These are phyloP conservation scores for Phytophthora uliginosa DNA, from an alignment of 352 stramenopile species.

Conservation along the genomic window DNA sequence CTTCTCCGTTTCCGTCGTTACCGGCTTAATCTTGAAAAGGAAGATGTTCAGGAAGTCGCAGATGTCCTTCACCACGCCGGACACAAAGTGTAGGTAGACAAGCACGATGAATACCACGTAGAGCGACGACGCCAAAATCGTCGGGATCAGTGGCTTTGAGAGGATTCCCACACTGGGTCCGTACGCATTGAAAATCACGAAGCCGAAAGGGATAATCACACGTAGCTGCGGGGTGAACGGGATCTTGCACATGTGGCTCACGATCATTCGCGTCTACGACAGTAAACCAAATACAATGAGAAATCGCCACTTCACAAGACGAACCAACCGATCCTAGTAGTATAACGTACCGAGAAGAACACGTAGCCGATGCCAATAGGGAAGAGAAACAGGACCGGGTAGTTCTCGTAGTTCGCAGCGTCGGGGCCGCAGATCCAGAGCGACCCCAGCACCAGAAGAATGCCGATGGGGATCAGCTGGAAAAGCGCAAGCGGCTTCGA, in stretches of 20 bases:
- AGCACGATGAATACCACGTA: conserved; percentile 82
- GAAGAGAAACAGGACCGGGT: conserved; percentile 84
- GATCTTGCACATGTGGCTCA: conserved; percentile 93
- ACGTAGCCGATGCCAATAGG: conserved; percentile 87
- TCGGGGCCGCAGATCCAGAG: conserved; percentile 84
- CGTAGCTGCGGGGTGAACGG: conserved; percentile 85
- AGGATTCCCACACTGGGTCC: conserved; percentile 58
- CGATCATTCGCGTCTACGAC: conserved; percentile 89
- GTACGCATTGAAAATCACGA: conserved; percentile 85
- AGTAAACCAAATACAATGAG: conserved; percentile 11
- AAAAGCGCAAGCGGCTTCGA: conserved; percentile 82
- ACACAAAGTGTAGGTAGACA: conserved; percentile 87
- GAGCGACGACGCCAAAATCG: conserved; percentile 71
- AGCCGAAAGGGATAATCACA: conserved; percentile 81
- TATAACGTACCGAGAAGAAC: conserved; percentile 75
- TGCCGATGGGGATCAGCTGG: conserved; percentile 79
- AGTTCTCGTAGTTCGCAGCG: conserved; percentile 66
- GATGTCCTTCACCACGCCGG: conserved; percentile 86
- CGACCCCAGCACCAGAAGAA: conserved; percentile 65
- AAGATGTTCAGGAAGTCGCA: conserved; percentile 90
- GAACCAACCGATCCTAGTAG: background rate
- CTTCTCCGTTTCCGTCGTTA: conserved; percentile 37
- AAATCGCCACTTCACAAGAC: conserved; percentile 1
- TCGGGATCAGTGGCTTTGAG: conserved; percentile 59
- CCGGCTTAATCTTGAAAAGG: conserved; percentile 83